These are phyloP conservation scores for Ustilago crameri DNA, from an alignment of 1,284 basidiomycete genomes.

Conservation along the genomic window DNA sequence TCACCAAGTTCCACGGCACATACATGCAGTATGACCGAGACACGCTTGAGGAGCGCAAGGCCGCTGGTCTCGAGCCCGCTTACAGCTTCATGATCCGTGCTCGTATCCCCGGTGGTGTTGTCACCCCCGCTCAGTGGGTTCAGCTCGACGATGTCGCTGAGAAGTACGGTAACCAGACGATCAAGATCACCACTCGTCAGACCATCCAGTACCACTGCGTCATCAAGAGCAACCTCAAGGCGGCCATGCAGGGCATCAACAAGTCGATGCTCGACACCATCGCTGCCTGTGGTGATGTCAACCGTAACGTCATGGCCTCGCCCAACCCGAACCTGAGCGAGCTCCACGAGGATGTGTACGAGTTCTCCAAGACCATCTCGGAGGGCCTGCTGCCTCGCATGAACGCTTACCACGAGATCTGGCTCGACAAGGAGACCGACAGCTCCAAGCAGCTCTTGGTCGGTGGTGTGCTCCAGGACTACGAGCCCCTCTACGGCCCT, in stretches of 20 bases:
- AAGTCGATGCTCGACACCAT: conserved; percentile 90
- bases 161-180: conserved; percentile 90
- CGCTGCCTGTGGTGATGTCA: conserved; percentile 98
- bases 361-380: conserved; percentile 87
- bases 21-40: conserved; percentile 85
- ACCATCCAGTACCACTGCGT: conserved; percentile 99
- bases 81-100: conserved; percentile 99
- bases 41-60: conserved; percentile 93
- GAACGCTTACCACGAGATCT: conserved; percentile 97
- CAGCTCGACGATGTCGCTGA: conserved; percentile 95
- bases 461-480: conserved; percentile 89
- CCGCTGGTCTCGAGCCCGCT: conserved; percentile 92
- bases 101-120: conserved; percentile 94
- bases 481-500: conserved; percentile 95
- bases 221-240: conserved; percentile 94
- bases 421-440: conserved; percentile 78
- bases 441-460: conserved; percentile 79
- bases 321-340: conserved; percentile 88
- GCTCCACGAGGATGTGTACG: conserved; percentile 84
- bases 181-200: conserved; percentile 97
- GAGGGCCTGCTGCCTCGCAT: conserved; percentile 89
- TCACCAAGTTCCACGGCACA: conserved; percentile 96
- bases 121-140: conserved; percentile 90
- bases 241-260: conserved; percentile 96
- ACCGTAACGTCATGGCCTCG: conserved; percentile 90